phyloP scores from a whole-genome alignment of 306 rosid genomes.

The Ceratonia siliqua region DNA sequence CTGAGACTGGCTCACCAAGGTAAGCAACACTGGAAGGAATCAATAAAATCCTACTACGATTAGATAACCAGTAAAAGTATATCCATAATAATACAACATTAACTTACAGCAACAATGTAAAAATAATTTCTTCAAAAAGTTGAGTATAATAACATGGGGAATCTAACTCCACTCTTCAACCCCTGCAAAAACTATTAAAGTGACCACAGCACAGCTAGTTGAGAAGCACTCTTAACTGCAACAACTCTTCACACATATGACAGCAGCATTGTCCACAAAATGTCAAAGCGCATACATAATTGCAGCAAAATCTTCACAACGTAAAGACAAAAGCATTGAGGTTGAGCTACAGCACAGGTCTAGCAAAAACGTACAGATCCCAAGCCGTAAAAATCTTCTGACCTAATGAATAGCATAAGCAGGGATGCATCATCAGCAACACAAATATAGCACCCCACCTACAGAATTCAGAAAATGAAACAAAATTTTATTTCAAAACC shows the following conservation, averaged over 20 bases:
- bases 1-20: not conserved
- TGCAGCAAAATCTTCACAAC: not conserved
- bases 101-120: not conserved
- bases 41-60: not conserved
- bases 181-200: not conserved
- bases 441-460: not conserved
- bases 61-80: not conserved
- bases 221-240: conserved; percentile 6
- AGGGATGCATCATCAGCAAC: not conserved
- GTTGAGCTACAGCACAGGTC: conserved; percentile 12
- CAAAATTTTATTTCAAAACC: not conserved
- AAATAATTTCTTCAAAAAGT: not conserved
- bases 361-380: not conserved
- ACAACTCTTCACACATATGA: not conserved
- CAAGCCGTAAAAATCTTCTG: not conserved
- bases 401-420: not conserved
- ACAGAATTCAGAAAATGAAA: not conserved
- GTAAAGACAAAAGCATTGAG: not conserved
- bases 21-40: not conserved
- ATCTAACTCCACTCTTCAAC: not conserved
- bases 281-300: not conserved
- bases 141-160: not conserved
- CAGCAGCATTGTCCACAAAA: not conserved
- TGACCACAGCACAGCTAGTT: not conserved
- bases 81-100: not conserved